Evolutionary conservation across 805 yeast species (phyloP).

Genomic region (Cyberlindnera misumaiensis): DNA sequence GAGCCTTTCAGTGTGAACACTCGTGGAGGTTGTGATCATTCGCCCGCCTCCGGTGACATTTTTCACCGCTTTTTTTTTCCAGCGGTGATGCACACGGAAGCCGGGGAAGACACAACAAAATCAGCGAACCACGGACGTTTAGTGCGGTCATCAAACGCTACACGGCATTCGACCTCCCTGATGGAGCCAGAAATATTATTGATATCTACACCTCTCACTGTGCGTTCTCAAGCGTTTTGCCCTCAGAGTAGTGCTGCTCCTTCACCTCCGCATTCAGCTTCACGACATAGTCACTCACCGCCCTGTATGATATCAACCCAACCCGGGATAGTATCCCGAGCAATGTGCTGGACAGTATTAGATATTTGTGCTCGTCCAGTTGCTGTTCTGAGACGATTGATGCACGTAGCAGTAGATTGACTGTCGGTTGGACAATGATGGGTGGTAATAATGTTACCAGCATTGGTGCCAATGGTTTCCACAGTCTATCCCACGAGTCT

Average conservation of each 20-base stretch:
- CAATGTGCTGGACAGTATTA: too few relatives aligned
- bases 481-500: background rate
- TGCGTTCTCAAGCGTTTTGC: conserved; percentile 41
- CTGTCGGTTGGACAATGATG: too few relatives aligned
- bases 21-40: background rate
- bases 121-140: background rate
- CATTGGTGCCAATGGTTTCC: background rate
- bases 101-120: conserved; percentile 1
- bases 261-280: conserved; percentile 40
- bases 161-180: too few relatives aligned
- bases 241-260: conserved; percentile 50
- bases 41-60: conserved; percentile 1
- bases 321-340: background rate
- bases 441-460: too few relatives aligned
- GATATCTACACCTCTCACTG: background rate
- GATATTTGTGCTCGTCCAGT: too few relatives aligned
- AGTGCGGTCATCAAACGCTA: background rate
- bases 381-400: too few relatives aligned
- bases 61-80: conserved; percentile 2
- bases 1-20: background rate
- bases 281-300: conserved; percentile 3
- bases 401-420: too few relatives aligned
- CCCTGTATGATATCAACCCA: background rate
- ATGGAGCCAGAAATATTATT: too few relatives aligned
- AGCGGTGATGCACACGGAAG: background rate